Base-by-base conservation (phyloP, 441 rosid genomes). In the Euphorbia schlechtendalii region DNA sequence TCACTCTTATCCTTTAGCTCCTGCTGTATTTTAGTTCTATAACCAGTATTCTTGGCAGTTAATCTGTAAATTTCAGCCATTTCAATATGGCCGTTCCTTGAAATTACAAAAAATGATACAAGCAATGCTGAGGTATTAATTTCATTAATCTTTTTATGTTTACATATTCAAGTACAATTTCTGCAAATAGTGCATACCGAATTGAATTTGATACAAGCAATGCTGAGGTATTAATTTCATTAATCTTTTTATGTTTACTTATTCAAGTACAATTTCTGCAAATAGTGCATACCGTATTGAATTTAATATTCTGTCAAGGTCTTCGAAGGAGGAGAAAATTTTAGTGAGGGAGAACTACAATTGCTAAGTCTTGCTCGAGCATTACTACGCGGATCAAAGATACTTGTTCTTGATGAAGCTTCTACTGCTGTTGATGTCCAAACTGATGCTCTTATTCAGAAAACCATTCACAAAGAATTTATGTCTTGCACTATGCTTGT, bases 381-480 rank as follows among this genome's bases (percentile, higher is more conserved):
- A 7, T 72, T 90, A 78, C 73, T 92, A 46, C 82, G 90, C 58
- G 82, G 93, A 82, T 92, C 98, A 8, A 92, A 92, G 81, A 86
- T 95, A 74, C 96, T 95, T 73, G 90, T 88, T 73, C 98, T 95
- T 1, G 99, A 95, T 58, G 99, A 95, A 90, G 99, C 97, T 61
- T 92, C 98, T 59, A 92, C 97, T 20, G 88, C 96, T 32, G 97
- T 95, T 69, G 99, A 95, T 74, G 97, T 95, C 54, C 77, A 84
- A 75, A 92, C 95, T 6, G 98, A 95, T 69, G 86, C 96, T 76
- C 83, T 92, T 56, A 83, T 95, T 69, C 99, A 92, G 71, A 92
- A 76, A 76, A 90, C 99, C 59, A 92, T 90, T 63, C 85, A 96
- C 0, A 90, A 95, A 77, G 98, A 90, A 73, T 92, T 95, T 67